These are phyloP conservation scores for Staphylotrichum tortipilum DNA, from an alignment of 495 filamentous ascomycete species.

Conservation along the genomic window DNA sequence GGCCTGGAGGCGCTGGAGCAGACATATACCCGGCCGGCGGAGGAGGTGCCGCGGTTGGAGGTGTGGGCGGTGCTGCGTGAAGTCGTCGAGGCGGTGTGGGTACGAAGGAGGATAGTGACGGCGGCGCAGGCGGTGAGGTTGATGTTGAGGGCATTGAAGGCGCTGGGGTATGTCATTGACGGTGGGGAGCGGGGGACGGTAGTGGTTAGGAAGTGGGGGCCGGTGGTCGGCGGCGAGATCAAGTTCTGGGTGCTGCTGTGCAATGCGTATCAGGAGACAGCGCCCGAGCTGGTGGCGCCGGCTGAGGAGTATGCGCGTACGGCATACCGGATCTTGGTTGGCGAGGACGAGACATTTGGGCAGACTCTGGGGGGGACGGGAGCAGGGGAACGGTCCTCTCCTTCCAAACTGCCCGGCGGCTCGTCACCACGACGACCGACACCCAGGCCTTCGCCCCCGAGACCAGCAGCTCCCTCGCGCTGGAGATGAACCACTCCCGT, in stretches of 20 bases:
- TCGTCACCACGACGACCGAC: too few relatives aligned
- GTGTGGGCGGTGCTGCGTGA: constrained; percentile 20
- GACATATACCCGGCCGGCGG: constrained; percentile 25
- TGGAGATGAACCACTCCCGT: too few relatives aligned
- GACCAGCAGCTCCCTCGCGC: too few relatives aligned
- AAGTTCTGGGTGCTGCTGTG: constrained; percentile 31
- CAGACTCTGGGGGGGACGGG: too few relatives aligned
- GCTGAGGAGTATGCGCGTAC: constrained; percentile 30
- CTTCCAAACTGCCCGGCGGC: too few relatives aligned
- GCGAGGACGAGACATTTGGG: constrained; percentile 40
- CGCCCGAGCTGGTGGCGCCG: constrained; percentile 20
- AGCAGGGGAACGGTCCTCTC: too few relatives aligned
- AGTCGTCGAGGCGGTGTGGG: constrained; percentile 23
- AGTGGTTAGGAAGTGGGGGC: constrained; percentile 37
- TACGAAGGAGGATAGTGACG: not conserved
- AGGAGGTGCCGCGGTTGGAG: constrained; percentile 24
- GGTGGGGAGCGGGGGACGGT: constrained; percentile 20
- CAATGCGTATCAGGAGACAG: constrained; percentile 21
- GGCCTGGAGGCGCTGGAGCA: constrained; percentile 16
- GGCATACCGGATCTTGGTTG: constrained; percentile 32
- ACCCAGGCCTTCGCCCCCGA: too few relatives aligned
- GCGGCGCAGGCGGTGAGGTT: constrained; percentile 20
- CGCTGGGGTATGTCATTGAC: constrained; percentile 36
- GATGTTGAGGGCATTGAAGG: constrained; percentile 25
- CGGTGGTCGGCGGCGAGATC: constrained; percentile 22